Conservation (phyloP, 2,329 filamentous ascomycete genomes). For the Botrytis cinerea region DNA sequence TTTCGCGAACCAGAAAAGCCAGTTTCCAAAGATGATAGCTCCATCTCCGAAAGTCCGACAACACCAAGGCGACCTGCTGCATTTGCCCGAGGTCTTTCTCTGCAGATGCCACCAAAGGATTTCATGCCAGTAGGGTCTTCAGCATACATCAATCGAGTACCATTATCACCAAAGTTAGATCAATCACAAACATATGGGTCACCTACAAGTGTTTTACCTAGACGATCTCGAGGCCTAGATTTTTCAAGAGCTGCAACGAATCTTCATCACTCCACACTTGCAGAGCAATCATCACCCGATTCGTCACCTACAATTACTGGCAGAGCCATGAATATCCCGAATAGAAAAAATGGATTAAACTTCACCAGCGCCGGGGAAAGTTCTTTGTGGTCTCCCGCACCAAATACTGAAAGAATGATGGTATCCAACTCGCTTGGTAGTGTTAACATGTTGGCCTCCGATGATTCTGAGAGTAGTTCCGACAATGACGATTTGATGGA, state of each 20-base stretch:
- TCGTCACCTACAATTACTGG: constrained; percentile 84
- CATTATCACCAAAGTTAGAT: constrained; percentile 84
- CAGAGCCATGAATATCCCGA: constrained; percentile 65
- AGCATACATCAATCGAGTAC: constrained; percentile 58
- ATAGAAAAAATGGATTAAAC: constrained; percentile 48
- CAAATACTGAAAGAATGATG: constrained; percentile 66
- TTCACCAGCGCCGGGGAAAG: constrained; percentile 61
- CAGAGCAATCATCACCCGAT: constrained; percentile 83
- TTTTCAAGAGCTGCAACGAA: constrained; percentile 93
- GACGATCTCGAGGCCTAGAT: constrained; percentile 86
- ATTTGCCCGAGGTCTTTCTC: constrained; percentile 65
- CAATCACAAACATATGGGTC: constrained; percentile 82
- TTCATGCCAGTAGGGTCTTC: constrained; percentile 46
- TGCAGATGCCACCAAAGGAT: constrained; percentile 67
- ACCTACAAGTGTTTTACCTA: constrained; percentile 82
- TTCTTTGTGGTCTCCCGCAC: constrained; percentile 71
- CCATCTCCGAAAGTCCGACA: constrained; percentile 51
- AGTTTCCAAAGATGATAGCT: constrained; percentile 41
- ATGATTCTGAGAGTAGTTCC: constrained; percentile 72
- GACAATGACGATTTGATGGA: constrained; percentile 72
- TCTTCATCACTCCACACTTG: constrained; percentile 91
- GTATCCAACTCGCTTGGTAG: constrained; percentile 68
- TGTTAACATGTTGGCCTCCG: constrained; percentile 68
- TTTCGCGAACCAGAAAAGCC: constrained; percentile 41
- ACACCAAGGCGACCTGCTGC: constrained; percentile 72